Conservation (phyloP, 805 yeast species). For the Barnettozyma pratensis region DNA sequence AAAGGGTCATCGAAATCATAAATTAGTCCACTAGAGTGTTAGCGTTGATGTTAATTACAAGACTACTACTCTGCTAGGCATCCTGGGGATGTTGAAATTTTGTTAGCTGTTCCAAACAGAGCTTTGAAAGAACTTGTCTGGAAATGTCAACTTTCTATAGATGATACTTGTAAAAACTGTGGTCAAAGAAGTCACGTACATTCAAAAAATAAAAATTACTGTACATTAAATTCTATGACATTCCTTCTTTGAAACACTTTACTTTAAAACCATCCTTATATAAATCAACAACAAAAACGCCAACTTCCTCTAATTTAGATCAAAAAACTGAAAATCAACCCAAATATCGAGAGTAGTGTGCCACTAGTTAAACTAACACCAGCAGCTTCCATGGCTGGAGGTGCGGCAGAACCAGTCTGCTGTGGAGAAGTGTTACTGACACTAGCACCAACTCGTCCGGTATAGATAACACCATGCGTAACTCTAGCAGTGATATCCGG, state of each 20-base stretch:
- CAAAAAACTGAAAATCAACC: neutral
- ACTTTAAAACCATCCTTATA: too few species aligned
- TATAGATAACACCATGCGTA: constrained; percentile 11
- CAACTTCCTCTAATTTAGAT: neutral
- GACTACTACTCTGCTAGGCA: constrained; percentile 61
- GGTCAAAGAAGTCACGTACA: too few species aligned
- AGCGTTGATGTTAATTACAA: constrained; percentile 64
- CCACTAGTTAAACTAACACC: neutral
- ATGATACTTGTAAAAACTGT: constrained; percentile 62
- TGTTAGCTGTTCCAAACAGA: constrained; percentile 66
- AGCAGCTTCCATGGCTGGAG: neutral
- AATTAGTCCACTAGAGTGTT: constrained; percentile 32
- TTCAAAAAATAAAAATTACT: neutral
- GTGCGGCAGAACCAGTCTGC: too few species aligned
- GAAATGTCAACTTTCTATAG: constrained; percentile 51
- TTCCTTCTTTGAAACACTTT: neutral
- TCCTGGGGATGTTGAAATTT: constrained; percentile 69
- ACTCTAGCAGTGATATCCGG: constrained; percentile 11
- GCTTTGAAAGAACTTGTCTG: constrained; percentile 65
- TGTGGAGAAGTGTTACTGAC: too few species aligned
- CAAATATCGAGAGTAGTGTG: neutral
- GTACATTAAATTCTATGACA: neutral
- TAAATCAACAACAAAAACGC: too few species aligned
- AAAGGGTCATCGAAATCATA: constrained; percentile 69
- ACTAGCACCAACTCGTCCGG: constrained; percentile 3